Evolutionary conservation across 257 asterid genomes (phyloP), one percentile per base, ranked within the genome.

Genomic region (Pogostemon cablin): DNA sequence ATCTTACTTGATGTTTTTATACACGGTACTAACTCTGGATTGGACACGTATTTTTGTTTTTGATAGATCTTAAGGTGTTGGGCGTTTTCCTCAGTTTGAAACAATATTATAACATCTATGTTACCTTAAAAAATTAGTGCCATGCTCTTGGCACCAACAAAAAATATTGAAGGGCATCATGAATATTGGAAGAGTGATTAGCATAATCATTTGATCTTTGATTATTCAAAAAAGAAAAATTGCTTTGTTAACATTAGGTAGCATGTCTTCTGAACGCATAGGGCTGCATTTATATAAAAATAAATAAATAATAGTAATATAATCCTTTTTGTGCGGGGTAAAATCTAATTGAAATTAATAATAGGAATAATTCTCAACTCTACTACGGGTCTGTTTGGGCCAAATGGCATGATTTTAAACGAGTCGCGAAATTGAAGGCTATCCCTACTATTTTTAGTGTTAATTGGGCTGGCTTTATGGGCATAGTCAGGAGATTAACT

Each of bases 31-130:
- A 96, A 89, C 80, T 79, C 88, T 53, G 98, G 98, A 65, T 93
- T 93, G 72, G 99, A 93, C 78, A 93, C 98, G 5, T 93, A 86
- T 78, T 91, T 89, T 80, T 98, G 99, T 50, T 96, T 93, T 48
- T 93, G 96, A 85, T 93, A 65, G 99, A 93, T 85, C 58, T 93
- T 7, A 93, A 93, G 98, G 99, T 90, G 59, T 50, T 53, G 12
- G 0, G 39, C 40, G 47, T 15, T 39, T 43, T 50, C 7, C 9
- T 37, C 10, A 15, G 75, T 49, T 72, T 9, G 1, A 35, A 57
- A 35, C 38, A 61, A 62, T 43, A 41, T n/a, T n/a, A 54, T 5
- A 25, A 12, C 65, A 70, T 67, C 15, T 47, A 52, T 25, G 56
- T 61, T 56, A 10, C 48, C 62, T 75, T 65, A 52, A 39, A 66